Percentiles rank a stretch among this genome's conserved stretches.
Conservation (phyloP, 306 rosid genomes). For the Cicer pinnatifidum region DNA sequence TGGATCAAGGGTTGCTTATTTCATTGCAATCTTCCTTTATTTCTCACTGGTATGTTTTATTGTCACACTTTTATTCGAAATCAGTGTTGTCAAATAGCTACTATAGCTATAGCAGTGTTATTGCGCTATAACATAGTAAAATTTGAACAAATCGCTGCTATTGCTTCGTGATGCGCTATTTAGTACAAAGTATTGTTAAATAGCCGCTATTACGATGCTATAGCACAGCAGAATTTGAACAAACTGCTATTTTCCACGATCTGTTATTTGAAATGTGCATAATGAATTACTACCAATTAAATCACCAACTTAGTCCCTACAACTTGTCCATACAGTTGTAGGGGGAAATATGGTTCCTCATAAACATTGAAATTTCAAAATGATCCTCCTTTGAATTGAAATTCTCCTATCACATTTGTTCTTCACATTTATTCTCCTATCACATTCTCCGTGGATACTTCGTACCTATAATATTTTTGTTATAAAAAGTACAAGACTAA, state of each 20-base stretch:
- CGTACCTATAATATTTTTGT: no score
- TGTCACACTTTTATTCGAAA: background rate
- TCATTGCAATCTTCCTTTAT: slow-evolving; percentile 84
- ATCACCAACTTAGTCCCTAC: background rate
- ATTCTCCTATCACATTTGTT: background rate
- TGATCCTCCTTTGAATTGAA: background rate
- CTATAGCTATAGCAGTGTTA: no score
- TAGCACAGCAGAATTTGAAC: no score
- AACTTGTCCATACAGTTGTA: background rate
- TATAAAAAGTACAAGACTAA: no score
- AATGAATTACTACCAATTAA: background rate
- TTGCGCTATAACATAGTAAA: no score
- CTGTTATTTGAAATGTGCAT: background rate
- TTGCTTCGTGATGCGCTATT: no score
- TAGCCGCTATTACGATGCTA: no score
- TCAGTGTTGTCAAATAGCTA: background rate
- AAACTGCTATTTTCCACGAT: no score
- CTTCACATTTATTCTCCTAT: background rate
- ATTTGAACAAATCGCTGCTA: no score
- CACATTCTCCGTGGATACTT: no score
- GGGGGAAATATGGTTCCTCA: background rate
- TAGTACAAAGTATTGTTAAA: no score
- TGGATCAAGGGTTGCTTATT: slow-evolving; percentile 74
- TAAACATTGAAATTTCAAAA: background rate
- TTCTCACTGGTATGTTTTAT: slow-evolving; percentile 72